A percentile compares a stretch with the other conserved stretches of the same genome.
phyloP scores from a whole-genome alignment of 805 yeast species.

The Cyberlindnera maritima region DNA sequence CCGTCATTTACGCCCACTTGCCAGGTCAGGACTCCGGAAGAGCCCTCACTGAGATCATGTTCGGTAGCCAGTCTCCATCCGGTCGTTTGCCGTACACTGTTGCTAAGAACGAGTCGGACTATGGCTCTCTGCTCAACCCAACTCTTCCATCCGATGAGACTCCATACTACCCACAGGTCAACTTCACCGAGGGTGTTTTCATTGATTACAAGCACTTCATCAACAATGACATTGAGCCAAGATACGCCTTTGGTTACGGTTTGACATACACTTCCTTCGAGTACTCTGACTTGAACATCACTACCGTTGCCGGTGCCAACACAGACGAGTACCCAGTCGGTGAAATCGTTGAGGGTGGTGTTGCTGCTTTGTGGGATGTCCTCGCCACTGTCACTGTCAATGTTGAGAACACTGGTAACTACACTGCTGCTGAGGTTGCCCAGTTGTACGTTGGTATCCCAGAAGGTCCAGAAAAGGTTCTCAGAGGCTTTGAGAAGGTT shows the following conservation, averaged over 20 bases:
- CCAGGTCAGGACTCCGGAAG: slow-evolving; percentile 12
- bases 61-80: slow-evolving; percentile 11
- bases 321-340: slow-evolving; percentile 8
- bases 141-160: slow-evolving; percentile 23
- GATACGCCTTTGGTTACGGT: slow-evolving; percentile 61
- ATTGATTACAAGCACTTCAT: slow-evolving; percentile 58
- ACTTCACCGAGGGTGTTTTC: slow-evolving; percentile 25
- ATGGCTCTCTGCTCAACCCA: slow-evolving; percentile 3
- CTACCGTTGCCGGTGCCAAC: slow-evolving; percentile 19
- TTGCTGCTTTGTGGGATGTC: slow-evolving; percentile 9
- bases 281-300: slow-evolving; percentile 32
- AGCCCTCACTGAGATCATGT: slow-evolving; percentile 8
- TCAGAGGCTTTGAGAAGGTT: slow-evolving; percentile 55
- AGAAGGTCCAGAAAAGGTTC: slow-evolving; percentile 31
- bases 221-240: slow-evolving; percentile 47
- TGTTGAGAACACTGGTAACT: slow-evolving; percentile 32
- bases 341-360: slow-evolving; percentile 8
- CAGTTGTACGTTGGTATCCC: slow-evolving; percentile 55
- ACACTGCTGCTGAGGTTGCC: slow-evolving; percentile 45
- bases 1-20: slow-evolving; percentile 9
- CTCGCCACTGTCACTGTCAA: slow-evolving; percentile 7
- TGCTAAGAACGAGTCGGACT: slow-evolving; percentile 9
- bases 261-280: slow-evolving; percentile 46
- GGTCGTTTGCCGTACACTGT: slow-evolving; percentile 11
- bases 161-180: slow-evolving; percentile 30